These are phyloP conservation scores for Cicer arietinum DNA, from an alignment of 306 rosid species.

Conservation along the genomic window DNA sequence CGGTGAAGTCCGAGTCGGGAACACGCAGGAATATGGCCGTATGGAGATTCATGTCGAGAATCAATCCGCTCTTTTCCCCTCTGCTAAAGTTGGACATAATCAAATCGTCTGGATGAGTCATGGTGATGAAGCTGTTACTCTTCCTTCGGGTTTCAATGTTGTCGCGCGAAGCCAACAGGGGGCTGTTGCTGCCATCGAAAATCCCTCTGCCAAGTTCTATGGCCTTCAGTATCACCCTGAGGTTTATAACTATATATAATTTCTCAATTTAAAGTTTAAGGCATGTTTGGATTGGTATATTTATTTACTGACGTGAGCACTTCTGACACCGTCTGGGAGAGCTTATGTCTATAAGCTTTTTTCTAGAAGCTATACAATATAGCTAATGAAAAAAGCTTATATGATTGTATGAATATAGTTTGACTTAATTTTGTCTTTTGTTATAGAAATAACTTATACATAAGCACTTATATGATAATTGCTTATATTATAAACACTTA, in stretches of 20 bases:
- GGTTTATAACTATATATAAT: constrained; percentile 43
- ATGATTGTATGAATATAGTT: too few relatives aligned
- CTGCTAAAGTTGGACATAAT: constrained; percentile 53
- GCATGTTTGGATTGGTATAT: too few relatives aligned
- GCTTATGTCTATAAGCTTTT: too few relatives aligned
- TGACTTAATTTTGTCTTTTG: too few relatives aligned
- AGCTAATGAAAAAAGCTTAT: too few relatives aligned
- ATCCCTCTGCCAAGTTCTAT: constrained; percentile 60
- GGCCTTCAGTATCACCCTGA: constrained; percentile 98
- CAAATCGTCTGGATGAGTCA: constrained; percentile 96
- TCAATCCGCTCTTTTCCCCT: constrained; percentile 54
- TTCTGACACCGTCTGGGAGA: too few relatives aligned
- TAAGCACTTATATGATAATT: too few relatives aligned
- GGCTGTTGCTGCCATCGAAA: constrained; percentile 70
- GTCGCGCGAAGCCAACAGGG: constrained; percentile 89
- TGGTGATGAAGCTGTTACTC: constrained; percentile 75
- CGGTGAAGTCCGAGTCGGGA: constrained; percentile 74
- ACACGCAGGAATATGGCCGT: constrained; percentile 87
- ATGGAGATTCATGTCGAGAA: constrained; percentile 76
- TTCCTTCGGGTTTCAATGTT: constrained; percentile 74
- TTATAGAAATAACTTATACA: too few relatives aligned
- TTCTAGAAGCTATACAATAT: too few relatives aligned
- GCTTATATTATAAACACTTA: too few relatives aligned
- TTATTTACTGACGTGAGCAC: too few relatives aligned
- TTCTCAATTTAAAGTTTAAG: background rate